phyloP scores from a whole-genome alignment of 768 basidiomycete species.

The Boletus reticuloceps region DNA sequence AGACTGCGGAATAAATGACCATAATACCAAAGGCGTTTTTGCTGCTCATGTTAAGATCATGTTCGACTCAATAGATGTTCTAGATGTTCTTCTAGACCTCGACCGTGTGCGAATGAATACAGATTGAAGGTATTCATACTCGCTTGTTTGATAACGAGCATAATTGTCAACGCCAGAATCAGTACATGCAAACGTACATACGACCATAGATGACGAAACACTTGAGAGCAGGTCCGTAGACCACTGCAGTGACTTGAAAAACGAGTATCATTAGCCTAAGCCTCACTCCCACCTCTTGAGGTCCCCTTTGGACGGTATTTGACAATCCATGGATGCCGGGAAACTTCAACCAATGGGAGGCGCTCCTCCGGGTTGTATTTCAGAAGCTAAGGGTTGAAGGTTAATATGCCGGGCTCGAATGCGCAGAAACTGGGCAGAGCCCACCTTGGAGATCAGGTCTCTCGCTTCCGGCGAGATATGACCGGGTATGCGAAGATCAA shows the following conservation, averaged over 20 bases:
- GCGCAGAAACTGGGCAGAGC: background rate
- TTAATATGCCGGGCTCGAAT: constrained; percentile 12
- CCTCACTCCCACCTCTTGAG: constrained; percentile 27
- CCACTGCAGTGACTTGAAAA: background rate
- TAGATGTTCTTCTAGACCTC: no score
- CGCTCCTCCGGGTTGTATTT: constrained; percentile 78
- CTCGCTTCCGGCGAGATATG: constrained; percentile 43
- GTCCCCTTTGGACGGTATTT: constrained; percentile 56
- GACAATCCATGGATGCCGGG: constrained; percentile 84
- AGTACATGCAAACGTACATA: constrained; percentile 16
- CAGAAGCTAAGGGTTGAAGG: constrained; percentile 56
- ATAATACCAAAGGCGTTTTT: constrained; percentile 5
- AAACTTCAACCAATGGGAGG: constrained; percentile 69
- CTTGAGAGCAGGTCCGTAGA: background rate
- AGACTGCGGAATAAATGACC: constrained; percentile 20
- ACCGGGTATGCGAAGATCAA: constrained; percentile 62
- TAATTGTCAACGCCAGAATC: background rate
- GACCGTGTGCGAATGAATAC: background rate
- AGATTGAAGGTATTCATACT: background rate
- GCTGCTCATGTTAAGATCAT: no score
- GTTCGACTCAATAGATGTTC: background rate
- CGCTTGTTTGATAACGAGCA: background rate
- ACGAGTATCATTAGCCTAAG: constrained; percentile 3
- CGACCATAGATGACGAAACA: constrained; percentile 8
- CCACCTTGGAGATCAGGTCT: constrained; percentile 45